Evolutionary conservation across 2,329 filamentous ascomycete genomes (phyloP).

Genomic region (Neurospora sp.): DNA sequence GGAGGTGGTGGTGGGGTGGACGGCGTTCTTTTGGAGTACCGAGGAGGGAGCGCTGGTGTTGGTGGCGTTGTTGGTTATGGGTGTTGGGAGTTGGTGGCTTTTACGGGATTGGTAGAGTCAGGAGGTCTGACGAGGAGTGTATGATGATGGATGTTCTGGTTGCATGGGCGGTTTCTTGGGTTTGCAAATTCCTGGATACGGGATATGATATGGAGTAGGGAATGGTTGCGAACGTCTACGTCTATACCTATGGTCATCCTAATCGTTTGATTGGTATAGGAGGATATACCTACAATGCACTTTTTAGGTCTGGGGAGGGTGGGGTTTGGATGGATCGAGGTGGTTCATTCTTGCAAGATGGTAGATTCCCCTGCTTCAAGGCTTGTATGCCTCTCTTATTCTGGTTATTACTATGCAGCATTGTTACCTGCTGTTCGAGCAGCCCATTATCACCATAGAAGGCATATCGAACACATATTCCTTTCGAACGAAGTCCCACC

Average conservation of each 20-base stretch:
- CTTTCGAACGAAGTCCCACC: background rate
- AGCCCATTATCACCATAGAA: background rate
- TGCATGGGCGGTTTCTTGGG: background rate
- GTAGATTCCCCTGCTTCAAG: background rate
- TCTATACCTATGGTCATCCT: background rate
- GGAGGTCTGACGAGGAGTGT: background rate
- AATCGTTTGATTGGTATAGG: background rate
- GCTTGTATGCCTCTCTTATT: background rate
- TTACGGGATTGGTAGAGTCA: constrained; percentile 14
- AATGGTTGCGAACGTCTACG: background rate
- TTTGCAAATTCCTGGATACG: background rate
- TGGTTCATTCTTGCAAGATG: background rate
- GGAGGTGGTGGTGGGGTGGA: constrained; percentile 43
- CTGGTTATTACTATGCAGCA: background rate
- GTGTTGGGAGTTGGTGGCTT: constrained; percentile 37
- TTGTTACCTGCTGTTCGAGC: background rate
- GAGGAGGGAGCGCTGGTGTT: constrained; percentile 38
- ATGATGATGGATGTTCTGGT: background rate
- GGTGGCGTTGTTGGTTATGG: constrained; percentile 30
- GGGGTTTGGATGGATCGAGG: background rate
- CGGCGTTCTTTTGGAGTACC: constrained; percentile 45
- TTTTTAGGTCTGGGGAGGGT: background rate
- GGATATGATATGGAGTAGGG: background rate
- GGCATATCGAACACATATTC: background rate
- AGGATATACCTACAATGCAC: background rate